Conservation (phyloP, 352 stramenopile species). For the Globisporangium carolinianum region DNA sequence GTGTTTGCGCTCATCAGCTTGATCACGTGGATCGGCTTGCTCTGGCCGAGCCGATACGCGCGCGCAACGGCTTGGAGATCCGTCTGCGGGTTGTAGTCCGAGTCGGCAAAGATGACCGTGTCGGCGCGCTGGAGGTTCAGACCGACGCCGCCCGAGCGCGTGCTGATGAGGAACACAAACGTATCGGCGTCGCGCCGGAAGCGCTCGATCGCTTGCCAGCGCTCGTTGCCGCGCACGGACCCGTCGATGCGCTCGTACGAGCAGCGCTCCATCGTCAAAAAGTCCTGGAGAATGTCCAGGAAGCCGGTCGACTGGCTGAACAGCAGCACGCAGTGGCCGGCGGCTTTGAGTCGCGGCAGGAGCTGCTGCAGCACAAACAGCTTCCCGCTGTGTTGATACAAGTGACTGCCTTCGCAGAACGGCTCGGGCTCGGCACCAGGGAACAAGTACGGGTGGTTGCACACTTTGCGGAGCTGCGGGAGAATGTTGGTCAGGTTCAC, state of each 20-base stretch:
- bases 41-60: conserved; percentile 66
- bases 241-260: conserved; percentile 78
- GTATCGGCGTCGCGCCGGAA: conserved; percentile 82
- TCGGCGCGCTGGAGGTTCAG: conserved; percentile 78
- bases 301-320: conserved; percentile 74
- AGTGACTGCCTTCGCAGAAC: conserved; percentile 61
- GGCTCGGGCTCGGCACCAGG: conserved; percentile 62
- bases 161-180: conserved; percentile 85
- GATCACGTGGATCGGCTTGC: conserved; percentile 73
- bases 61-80: conserved; percentile 66
- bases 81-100: conserved; percentile 73
- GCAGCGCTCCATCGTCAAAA: conserved; percentile 62
- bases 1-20: conserved; percentile 72
- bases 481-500: conserved; percentile 95
- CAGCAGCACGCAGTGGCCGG: conserved; percentile 83
- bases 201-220: conserved; percentile 76
- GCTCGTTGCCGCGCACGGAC: conserved; percentile 66
- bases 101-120: conserved; percentile 76
- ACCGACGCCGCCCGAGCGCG: conserved; percentile 57
- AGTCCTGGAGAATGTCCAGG: conserved; percentile 79
- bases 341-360: conserved; percentile 61
- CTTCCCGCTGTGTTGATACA: conserved; percentile 77
- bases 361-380: conserved; percentile 83
- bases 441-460: conserved; percentile 92
- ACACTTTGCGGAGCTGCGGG: conserved; percentile 88